Percentiles rank a stretch among this genome's conserved stretches.
Evolutionary conservation across 1,284 basidiomycete species (phyloP).

Genomic region (Ganoderma meredithae): DNA sequence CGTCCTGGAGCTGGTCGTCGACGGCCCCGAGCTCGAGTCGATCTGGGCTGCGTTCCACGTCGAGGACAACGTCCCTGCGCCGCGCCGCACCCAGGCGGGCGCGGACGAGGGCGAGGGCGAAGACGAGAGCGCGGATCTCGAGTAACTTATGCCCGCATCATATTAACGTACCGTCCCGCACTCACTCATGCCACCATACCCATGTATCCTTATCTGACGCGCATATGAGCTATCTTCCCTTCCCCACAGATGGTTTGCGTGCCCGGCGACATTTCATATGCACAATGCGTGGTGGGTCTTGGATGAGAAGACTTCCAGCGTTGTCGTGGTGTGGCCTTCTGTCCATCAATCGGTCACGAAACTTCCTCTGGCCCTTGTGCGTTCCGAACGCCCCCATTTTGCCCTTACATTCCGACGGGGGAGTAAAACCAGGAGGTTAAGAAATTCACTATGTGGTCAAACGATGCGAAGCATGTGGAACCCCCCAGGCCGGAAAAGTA

Average conservation of each 20-base stretch:
- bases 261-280: background rate
- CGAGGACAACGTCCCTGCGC: conserved; percentile 3
- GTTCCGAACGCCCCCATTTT: no score
- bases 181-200: background rate
- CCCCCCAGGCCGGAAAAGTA: no score
- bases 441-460: no score
- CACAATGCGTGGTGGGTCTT: no score
- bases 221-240: background rate
- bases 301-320: no score
- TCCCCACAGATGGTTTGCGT: background rate
- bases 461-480: no score
- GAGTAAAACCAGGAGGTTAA: no score
- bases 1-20: conserved; percentile 38
- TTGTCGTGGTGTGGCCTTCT: no score
- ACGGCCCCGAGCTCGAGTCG: conserved; percentile 39
- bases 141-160: background rate
- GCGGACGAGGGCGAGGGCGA: background rate
- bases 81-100: background rate
- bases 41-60: conserved; percentile 35
- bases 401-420: no score
- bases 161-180: background rate
- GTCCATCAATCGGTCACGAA: no score
- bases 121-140: no score
- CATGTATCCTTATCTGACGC: conserved; percentile 4
- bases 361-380: no score